Base-by-base conservation (phyloP, 352 stramenopile species). In the Phytophthora hibernalis region DNA sequence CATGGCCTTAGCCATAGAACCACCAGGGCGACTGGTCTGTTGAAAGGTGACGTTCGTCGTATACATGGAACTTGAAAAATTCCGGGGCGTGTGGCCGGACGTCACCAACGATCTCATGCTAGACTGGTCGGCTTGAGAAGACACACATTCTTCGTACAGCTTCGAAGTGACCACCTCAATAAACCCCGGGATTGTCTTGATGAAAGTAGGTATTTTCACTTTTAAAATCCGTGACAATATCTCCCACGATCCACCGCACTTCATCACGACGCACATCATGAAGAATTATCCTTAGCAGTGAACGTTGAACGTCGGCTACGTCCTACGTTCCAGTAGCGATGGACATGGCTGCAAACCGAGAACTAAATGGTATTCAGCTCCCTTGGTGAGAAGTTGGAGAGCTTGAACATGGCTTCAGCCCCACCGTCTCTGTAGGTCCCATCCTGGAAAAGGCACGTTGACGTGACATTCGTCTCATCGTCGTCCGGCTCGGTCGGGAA, bases 251-350 rank as follows among this genome's bases (percentile, higher is more conserved):
- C 31, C 33, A 5, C 28, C 51, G 21, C 51, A 58, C 51, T 54
- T 54, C 26, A 40, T 26, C 6, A 47, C 51, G 2, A 49, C 51
- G 2, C n/a, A 26, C 20, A 48, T 22, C 10, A 58, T 56, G 12
- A 58, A 45, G 12, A 58, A 38, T 21, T 18, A 49, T 58, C n/a
- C n/a, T n/a, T n/a, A n/a, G 15, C 37, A 6, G 22, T 13, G 8
- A 58, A 58, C 7, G 18, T 47, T 15, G 37, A 58, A 3, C 35
- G 31, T 3, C 28, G 26, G 0, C 37, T 31, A 7, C 50, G 30
- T 2, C 51, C 51, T 18, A 58, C 51, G 20, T 58, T 58, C 35
- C 35, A 58, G 22, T 58, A 58, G 3, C 51, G 51, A n/a, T 37
- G 15, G 10, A 58, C 37, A 9, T 58, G 35, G 22, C 7, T 49